Percentiles rank a stretch among this genome's conserved stretches.
These are phyloP conservation scores for Fagus crenata DNA, from an alignment of 306 rosid species.

Conservation along the genomic window DNA sequence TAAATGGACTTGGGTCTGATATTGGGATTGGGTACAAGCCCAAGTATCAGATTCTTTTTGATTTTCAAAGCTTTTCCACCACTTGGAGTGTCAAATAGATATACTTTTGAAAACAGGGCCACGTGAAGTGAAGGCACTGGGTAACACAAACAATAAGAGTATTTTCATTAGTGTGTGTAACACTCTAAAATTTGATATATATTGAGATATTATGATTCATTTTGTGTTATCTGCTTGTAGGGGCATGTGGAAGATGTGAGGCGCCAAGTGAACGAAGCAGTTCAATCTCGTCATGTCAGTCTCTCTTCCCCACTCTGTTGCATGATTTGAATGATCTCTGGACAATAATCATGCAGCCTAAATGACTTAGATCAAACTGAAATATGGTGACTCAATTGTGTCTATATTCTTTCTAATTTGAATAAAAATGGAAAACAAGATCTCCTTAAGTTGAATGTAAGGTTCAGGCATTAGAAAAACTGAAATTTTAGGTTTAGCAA, in stretches of 20 bases:
- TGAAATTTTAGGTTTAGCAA: background rate
- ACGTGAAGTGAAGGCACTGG: background rate
- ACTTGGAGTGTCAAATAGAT: too few species aligned
- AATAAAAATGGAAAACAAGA: background rate
- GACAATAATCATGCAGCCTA: constrained; percentile 11
- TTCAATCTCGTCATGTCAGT: constrained; percentile 91
- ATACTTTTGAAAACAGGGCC: background rate
- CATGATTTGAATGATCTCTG: constrained; percentile 18
- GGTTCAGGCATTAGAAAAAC: background rate
- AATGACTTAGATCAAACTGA: constrained; percentile 17
- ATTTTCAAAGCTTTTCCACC: background rate
- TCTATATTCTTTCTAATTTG: background rate
- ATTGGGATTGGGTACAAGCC: background rate
- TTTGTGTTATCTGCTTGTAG: constrained; percentile 48
- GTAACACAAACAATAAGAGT: background rate
- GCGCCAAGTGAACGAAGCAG: constrained; percentile 90
- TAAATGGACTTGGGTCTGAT: background rate
- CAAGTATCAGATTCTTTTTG: background rate
- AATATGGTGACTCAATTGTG: background rate
- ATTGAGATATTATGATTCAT: background rate
- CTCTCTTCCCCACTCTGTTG: constrained; percentile 31
- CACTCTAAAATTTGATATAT: constrained; percentile 4
- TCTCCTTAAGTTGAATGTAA: background rate
- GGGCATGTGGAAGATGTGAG: constrained; percentile 89
- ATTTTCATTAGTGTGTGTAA: constrained; percentile 9